Evolutionary conservation across 2,329 filamentous ascomycete genomes (phyloP).

Genomic region (Tolypocladium inflatum): DNA sequence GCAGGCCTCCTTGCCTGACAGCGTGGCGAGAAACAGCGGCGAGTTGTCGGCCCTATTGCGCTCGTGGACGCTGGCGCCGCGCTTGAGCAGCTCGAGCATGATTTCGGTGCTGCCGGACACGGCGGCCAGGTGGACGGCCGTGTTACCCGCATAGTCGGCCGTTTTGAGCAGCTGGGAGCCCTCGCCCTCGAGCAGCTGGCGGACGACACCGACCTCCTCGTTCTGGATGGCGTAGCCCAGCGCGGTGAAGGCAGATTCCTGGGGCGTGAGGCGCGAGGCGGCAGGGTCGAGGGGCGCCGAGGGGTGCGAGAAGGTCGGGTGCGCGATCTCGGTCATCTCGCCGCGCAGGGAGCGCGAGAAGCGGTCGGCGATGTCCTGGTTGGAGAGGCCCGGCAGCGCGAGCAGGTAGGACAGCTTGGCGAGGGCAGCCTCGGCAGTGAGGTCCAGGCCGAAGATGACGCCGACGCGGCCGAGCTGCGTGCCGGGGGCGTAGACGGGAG

Average conservation of each 20-base stretch:
- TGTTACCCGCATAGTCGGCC: conserved; percentile 75
- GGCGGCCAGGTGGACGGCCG: conserved; percentile 49
- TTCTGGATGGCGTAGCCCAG: conserved; percentile 73
- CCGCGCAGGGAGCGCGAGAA: conserved; percentile 74
- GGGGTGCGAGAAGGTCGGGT: conserved; percentile 69
- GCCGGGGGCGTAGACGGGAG: conserved; percentile 67
- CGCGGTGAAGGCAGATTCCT: conserved; percentile 61
- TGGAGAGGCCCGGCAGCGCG: conserved; percentile 53
- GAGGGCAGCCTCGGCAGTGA: conserved; percentile 83
- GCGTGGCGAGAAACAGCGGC: conserved; percentile 52
- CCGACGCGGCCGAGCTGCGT: conserved; percentile 73
- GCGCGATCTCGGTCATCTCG: conserved; percentile 70
- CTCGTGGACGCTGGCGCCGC: conserved; percentile 58
- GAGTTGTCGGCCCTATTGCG: conserved; percentile 58
- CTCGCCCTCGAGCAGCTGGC: conserved; percentile 58
- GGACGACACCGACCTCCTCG: conserved; percentile 56
- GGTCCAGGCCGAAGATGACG: conserved; percentile 79
- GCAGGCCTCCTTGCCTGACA: conserved; percentile 44
- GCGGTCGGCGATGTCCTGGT: conserved; percentile 54
- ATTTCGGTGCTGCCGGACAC: conserved; percentile 45
- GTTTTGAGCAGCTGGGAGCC: conserved; percentile 60
- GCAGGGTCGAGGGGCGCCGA: conserved; percentile 38
- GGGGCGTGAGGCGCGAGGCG: conserved; percentile 31
- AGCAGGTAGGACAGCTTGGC: conserved; percentile 86
- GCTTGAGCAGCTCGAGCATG: conserved; percentile 46